Conservation (phyloP, 2,329 filamentous ascomycete species). For the Juglanconis juglandina region DNA sequence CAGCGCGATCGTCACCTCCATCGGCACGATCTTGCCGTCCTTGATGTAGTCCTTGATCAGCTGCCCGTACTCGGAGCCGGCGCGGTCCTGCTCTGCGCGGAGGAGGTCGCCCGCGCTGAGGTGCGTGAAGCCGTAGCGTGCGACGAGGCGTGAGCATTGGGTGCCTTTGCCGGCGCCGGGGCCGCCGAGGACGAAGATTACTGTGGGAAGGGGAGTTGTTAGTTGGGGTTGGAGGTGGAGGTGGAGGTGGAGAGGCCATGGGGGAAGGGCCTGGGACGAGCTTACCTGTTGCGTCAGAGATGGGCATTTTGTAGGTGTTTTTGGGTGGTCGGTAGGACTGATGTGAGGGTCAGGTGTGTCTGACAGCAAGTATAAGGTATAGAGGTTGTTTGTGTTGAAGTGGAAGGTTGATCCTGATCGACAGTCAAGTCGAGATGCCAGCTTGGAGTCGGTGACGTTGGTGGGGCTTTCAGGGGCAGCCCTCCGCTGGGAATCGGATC, state of each 20-base stretch:
- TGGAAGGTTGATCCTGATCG: neutral
- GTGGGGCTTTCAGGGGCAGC: constrained; percentile 7
- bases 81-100: constrained; percentile 85
- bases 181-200: constrained; percentile 33
- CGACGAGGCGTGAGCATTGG: constrained; percentile 84
- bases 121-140: constrained; percentile 86
- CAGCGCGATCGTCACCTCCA: constrained; percentile 93
- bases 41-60: constrained; percentile 93
- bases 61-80: constrained; percentile 82
- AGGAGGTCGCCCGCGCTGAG: constrained; percentile 91
- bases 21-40: constrained; percentile 94
- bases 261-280: constrained; percentile 57
- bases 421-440: constrained; percentile 4
- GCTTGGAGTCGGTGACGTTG: constrained; percentile 11
- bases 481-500: neutral
- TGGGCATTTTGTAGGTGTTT: constrained; percentile 14
- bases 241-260: constrained; percentile 77
- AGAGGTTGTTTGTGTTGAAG: neutral
- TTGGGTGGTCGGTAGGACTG: neutral
- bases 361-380: neutral
- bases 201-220: neutral
- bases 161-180: constrained; percentile 96
- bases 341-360: neutral
- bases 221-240: constrained; percentile 74
- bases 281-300: constrained; percentile 19